These are phyloP conservation scores for Neocallimastix lanati DNA, from an alignment of 192 early-diverging fungal genomes.

Conservation along the genomic window DNA sequence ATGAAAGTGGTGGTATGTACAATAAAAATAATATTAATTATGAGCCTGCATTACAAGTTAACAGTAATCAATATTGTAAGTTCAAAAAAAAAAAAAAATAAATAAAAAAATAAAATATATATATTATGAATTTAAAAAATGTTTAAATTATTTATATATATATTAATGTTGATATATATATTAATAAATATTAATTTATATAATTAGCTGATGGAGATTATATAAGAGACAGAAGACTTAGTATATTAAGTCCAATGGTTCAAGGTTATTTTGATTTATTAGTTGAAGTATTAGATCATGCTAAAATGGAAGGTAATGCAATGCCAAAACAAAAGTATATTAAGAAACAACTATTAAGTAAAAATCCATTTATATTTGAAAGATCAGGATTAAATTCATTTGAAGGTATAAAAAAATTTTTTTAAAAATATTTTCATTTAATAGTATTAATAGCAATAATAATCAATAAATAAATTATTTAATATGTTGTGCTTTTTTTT, in stretches of 20 bases:
- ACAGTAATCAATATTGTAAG: background rate
- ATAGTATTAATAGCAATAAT: too few relatives aligned
- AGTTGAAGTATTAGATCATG: background rate
- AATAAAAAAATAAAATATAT: too few relatives aligned
- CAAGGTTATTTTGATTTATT: background rate
- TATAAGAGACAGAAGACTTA: background rate
- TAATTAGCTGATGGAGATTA: background rate
- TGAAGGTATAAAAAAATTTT: too few relatives aligned
- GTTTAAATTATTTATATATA: too few relatives aligned
- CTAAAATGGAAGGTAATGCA: background rate
- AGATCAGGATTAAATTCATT: background rate
- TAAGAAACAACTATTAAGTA: background rate
- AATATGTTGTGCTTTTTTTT: too few relatives aligned
- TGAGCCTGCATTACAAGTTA: background rate
- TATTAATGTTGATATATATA: too few relatives aligned
- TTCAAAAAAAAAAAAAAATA: too few relatives aligned
- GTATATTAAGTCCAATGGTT: background rate
- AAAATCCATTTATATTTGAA: background rate
- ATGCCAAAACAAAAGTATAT: background rate
- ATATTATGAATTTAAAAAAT: too few relatives aligned
- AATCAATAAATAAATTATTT: too few relatives aligned
- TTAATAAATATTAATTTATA: background rate
- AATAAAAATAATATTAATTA: background rate
- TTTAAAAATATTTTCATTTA: too few relatives aligned
- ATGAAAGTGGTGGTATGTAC: fast-evolving